Evolutionary conservation across 768 basidiomycete species (phyloP), one percentile per base, ranked within the genome.

Genomic region (Dacryopinax spathularia): DNA sequence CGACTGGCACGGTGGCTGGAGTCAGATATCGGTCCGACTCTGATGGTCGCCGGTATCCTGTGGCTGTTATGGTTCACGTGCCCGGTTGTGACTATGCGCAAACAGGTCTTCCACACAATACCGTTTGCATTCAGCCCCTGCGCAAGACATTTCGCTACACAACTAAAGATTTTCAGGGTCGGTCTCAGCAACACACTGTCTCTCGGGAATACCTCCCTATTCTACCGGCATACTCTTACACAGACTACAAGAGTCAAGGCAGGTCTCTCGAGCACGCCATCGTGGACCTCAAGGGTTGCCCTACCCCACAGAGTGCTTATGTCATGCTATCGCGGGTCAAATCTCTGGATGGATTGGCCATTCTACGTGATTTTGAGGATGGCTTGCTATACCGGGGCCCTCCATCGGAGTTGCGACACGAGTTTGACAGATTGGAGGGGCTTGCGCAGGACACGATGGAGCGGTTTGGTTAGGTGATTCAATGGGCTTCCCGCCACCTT

Each of bases 201-300:
- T 22, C 25, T 4, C 60, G 60, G 7, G 33, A 34, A 4, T 43
- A 65, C 13, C 37, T 65, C 2, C 64, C 64, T 22, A 15, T 65
- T 2, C 60, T 65, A 10, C 64, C 64, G 7, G 64, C 64, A 0
- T 65, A 65, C 18, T 35, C 64, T 2, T 65, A 61, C 33, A 65
- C 64, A 16, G 64, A 65, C 39, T 65, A 65, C 33, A 61, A 60
- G 27, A 34, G 59, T 34, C 64, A 65, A 33, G 64, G 64, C 4
- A 39, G 64, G 1, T 61, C 64, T 9, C 20, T 65, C 15, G 20
- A 33, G 15, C 22, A 4, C 9, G 60, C 60, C 1, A 48, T 65
- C 9, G 20, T 65, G 2, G 64, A 65, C 20, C 3, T 65, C 5
- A 39, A 35, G 15, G 48, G 48, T 5, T 56, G 48, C 25, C 18